These are phyloP conservation scores for Aureobasidium sp. DNA, from an alignment of 2,329 filamentous ascomycete species.

Conservation along the genomic window DNA sequence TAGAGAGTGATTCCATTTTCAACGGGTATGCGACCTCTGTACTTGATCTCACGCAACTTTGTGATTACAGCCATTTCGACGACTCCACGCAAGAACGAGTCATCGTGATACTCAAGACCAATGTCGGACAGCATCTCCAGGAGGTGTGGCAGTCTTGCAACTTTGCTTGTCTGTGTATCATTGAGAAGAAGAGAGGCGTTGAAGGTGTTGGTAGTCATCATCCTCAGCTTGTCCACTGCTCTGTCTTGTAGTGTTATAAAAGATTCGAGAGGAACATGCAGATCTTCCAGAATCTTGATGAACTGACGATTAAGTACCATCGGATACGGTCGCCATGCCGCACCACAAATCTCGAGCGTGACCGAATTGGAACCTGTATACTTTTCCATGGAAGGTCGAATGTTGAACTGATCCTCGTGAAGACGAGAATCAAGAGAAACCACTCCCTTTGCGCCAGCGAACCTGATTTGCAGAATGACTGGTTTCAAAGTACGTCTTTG, in stretches of 20 bases:
- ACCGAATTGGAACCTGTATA: conserved; percentile 55
- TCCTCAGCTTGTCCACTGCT: conserved; percentile 55
- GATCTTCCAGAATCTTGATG: conserved; percentile 81
- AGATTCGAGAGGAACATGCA: conserved; percentile 51
- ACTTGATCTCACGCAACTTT: conserved; percentile 67
- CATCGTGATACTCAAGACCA: conserved; percentile 58
- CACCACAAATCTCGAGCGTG: conserved; percentile 63
- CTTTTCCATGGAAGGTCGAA: conserved; percentile 74
- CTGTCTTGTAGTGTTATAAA: conserved; percentile 59
- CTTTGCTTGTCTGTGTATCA: conserved; percentile 52
- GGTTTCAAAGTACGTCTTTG: conserved; percentile 42
- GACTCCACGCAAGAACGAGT: conserved; percentile 62
- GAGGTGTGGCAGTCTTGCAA: conserved; percentile 54
- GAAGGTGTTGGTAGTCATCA: conserved; percentile 49
- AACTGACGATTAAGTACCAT: conserved; percentile 71
- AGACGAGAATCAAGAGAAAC: conserved; percentile 61
- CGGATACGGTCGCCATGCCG: conserved; percentile 58
- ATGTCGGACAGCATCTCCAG: conserved; percentile 53
- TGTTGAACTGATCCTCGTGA: conserved; percentile 48
- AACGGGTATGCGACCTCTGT: conserved; percentile 69
- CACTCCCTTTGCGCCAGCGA: conserved; percentile 70
- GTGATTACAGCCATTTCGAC: conserved; percentile 65
- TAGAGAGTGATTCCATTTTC: conserved; percentile 66
- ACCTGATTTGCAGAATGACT: conserved; percentile 68
- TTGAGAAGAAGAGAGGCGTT: conserved; percentile 63